Base-by-base conservation (phyloP, 768 basidiomycete species). In the Panaeolus papilionaceus region DNA sequence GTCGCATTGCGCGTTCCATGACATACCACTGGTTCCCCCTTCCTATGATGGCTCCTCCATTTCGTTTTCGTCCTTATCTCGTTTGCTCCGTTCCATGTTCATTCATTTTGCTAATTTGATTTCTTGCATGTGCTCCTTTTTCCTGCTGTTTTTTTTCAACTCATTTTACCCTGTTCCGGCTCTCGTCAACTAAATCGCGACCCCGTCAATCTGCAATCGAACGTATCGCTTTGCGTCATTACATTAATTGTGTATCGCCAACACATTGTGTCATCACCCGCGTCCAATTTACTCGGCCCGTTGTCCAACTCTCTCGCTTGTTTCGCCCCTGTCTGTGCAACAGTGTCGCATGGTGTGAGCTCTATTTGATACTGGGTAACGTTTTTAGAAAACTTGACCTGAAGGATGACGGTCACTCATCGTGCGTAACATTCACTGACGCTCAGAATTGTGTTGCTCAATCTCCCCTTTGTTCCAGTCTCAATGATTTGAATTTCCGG, bases 321-420 rank as follows among this genome's bases (percentile, higher is more conserved):
- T 45, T 16, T 16, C 16, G 14, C 18, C 20, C 38, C n/a, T 26
- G 39, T 20, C 37, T 37, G 23, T 10, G 26, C 33, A 33, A 7
- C 67, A 84, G 82, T 67, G 75, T 85, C 18, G 84, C 79, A 11
- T 83, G 81, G 79, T 80, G 80, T 49, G 80, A 84, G 71, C 71
- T 85, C 11, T 81, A 82, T 64, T 75, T 83, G 39, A 78, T 78
- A 28, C 72, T 84, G 64, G 83, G 79, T 2, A 80, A 80, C 58
- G 42, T 83, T 3, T 83, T 83, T 73, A 71, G 81, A 44, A 81
- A 76, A 63, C 72, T 82, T 26, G 75, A 80, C 33, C 71, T 83
- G 38, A 68, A 73, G 44, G 66, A 77, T 10, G 75, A 80, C 58
- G 71, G 79, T 38, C 66, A 74, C 5, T 71, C 79, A 7, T 76